Evolutionary conservation across 2,329 filamentous ascomycete genomes (phyloP).

Genomic region (Corynespora cassiicola): DNA sequence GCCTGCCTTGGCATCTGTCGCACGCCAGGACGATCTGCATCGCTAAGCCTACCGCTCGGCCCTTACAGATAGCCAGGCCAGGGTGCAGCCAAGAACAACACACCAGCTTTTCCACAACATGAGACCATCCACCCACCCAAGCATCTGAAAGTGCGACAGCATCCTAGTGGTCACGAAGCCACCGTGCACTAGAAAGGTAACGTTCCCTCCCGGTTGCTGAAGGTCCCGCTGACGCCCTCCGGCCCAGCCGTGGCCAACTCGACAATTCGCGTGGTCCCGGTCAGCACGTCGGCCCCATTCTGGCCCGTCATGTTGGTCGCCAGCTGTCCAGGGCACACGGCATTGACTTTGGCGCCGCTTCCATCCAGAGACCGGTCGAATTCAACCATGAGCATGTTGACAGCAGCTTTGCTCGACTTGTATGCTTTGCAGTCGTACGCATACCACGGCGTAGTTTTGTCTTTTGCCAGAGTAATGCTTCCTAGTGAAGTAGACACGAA

Average conservation of each 20-base stretch:
- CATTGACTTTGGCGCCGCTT: constrained; percentile 42
- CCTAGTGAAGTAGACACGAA: constrained; percentile 33
- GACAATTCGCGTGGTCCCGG: not conserved
- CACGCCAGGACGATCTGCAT: too few species aligned
- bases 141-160: too few species aligned
- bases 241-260: constrained; percentile 3
- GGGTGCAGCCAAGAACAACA: too few species aligned
- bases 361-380: constrained; percentile 40
- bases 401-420: constrained; percentile 50
- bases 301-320: constrained; percentile 23
- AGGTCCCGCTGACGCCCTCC: too few species aligned
- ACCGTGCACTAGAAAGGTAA: too few species aligned
- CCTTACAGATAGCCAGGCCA: too few species aligned
- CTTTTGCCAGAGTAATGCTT: constrained; percentile 18
- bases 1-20: too few species aligned
- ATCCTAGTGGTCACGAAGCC: too few species aligned
- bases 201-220: too few species aligned
- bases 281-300: not conserved
- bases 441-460: constrained; percentile 25
- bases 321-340: constrained; percentile 48
- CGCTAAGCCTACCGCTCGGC: too few species aligned
- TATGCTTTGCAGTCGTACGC: constrained; percentile 43
- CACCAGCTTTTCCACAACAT: too few species aligned
- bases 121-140: too few species aligned
- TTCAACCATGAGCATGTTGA: constrained; percentile 49